Conservation (phyloP, 2,329 filamentous ascomycete species). For the Pezicula radicicola region DNA sequence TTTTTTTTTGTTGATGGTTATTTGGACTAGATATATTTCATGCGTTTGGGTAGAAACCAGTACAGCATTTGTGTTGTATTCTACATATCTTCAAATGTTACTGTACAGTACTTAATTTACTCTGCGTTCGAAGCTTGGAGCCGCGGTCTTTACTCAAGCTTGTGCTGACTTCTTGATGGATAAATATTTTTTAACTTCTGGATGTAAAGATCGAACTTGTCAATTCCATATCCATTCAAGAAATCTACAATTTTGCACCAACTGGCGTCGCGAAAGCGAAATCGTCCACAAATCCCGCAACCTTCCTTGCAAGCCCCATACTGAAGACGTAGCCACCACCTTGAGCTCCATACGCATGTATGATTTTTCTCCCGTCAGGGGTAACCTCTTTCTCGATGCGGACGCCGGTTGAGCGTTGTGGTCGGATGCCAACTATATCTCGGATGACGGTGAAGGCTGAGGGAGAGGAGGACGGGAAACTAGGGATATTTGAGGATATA, state of each 20-base stretch:
- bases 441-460: not conserved
- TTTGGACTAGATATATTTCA: too few species aligned
- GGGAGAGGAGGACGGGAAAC: not conserved
- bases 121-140: too few species aligned
- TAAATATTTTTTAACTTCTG: too few species aligned
- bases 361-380: not conserved
- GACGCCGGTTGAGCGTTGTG: not conserved
- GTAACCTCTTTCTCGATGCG: not conserved
- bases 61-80: too few species aligned
- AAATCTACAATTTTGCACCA: not conserved
- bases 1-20: too few species aligned
- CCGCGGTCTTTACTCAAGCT: too few species aligned
- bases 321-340: not conserved
- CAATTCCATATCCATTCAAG: too few species aligned
- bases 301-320: not conserved
- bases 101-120: too few species aligned
- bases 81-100: too few species aligned
- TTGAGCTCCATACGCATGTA: not conserved
- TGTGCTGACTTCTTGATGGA: too few species aligned
- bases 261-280: not conserved
- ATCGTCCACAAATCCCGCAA: not conserved
- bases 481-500: not conserved
- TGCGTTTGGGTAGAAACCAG: too few species aligned
- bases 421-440: not conserved
- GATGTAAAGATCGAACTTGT: too few species aligned